phyloP scores from a whole-genome alignment of 108 stramenopile genomes.

The Cylindrotheca closterium region DNA sequence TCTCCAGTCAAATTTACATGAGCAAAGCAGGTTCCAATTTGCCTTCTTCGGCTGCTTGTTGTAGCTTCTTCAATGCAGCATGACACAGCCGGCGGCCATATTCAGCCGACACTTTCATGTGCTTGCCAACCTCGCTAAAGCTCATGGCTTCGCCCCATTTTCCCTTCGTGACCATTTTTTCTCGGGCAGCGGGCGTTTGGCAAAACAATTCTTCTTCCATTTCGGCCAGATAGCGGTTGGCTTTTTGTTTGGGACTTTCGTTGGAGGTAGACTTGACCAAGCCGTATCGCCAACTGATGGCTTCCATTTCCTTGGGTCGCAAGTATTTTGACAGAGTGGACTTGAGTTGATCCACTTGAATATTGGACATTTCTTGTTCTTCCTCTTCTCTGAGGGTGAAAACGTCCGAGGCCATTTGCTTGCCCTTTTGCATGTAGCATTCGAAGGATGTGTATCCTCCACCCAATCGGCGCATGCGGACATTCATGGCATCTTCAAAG shows the following conservation, averaged over 20 bases:
- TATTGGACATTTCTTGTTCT: conserved; percentile 2
- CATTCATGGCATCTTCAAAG: conserved; percentile 40
- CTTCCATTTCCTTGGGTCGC: conserved; percentile 76
- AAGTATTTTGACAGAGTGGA: conserved; percentile 57
- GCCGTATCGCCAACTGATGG: conserved; percentile 75
- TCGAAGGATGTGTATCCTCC: conserved; percentile 49
- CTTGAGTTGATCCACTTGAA: conserved; percentile 48
- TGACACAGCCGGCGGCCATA: conserved; percentile 71
- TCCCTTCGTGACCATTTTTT: conserved; percentile 26
- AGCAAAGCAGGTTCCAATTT: conserved; percentile 54
- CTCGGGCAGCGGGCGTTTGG: not conserved
- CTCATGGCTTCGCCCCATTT: conserved; percentile 58
- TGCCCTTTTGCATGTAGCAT: conserved; percentile 51
- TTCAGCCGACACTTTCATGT: conserved; percentile 78
- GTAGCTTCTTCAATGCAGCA: conserved; percentile 61
- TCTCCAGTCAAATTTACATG: conserved; percentile 8
- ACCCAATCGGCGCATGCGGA: conserved; percentile 26
- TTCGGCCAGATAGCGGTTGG: conserved; percentile 61
- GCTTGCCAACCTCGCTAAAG: conserved; percentile 78
- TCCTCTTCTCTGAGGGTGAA: not conserved
- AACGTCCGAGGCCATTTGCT: conserved; percentile 25
- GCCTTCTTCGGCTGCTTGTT: conserved; percentile 71
- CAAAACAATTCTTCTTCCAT: conserved; percentile 65
- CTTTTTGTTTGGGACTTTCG: conserved; percentile 13
- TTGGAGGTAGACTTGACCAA: conserved; percentile 30